Base-by-base conservation (phyloP, 2,329 filamentous ascomycete genomes). In the Colletotrichum magnum region DNA sequence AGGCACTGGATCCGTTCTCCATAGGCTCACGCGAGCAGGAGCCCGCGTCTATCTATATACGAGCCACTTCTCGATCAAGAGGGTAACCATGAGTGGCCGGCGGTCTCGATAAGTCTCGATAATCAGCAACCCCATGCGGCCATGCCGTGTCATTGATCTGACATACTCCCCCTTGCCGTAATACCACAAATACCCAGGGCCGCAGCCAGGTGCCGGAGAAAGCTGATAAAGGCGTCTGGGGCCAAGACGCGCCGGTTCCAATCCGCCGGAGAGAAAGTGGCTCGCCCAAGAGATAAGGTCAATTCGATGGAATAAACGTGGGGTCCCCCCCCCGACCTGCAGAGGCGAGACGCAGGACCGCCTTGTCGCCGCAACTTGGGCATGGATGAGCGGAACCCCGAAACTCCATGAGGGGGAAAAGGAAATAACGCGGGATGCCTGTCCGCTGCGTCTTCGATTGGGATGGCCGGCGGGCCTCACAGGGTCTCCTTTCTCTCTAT, bases 211-310 rank as follows among this genome's bases (percentile, higher is more conserved):
- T 50, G 15, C 26, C 15, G 39, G 51, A 43, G 45, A 52, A 36
- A 41, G 43, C 16, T 48, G 64, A 56, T 63, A 68, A 58, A 56
- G 48, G 6, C 9, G 9, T 10, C 2, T 1, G 5, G 9, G 3
- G 58, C 58, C 58, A 59, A 57, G 64, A 48, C 5, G 1, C 2
- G 2, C 3, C 15, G 32, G 12, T 52, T n/a, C 48, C 50, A 58
- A 47, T 63, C 39, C 26, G 43, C 57, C 51, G 28, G 48, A 50
- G 45, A 6, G 16, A 47, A 32, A 6, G 4, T 5, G 32, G 18
- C 18, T 21, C 3, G 16, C 15, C 51, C 56, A 64, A 65, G 65
- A 64, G 69, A 71, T 71, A 69, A 71, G 69, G 65, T 28, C 68
- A 41, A 56, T 64, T 3, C 9, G 28, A 47, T 58, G 51, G 50